These are phyloP conservation scores for Aureobasidium sp. DNA, from an alignment of 2,329 filamentous ascomycete species.

Conservation along the genomic window DNA sequence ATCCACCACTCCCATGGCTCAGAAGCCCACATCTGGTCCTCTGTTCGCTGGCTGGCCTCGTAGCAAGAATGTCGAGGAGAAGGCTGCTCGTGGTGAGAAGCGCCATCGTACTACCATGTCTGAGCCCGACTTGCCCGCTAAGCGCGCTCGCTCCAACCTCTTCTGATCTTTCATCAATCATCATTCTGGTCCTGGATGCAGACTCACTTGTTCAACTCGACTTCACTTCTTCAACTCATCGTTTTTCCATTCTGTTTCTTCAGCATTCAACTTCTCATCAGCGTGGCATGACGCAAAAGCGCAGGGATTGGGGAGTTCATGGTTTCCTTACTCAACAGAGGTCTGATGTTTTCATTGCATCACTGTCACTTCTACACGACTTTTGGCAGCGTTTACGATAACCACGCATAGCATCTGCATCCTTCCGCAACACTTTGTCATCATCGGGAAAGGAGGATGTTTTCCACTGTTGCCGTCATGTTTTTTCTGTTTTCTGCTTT, in stretches of 20 bases:
- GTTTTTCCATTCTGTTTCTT: background rate
- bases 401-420: constrained; percentile 7
- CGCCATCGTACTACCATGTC: background rate
- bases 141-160: constrained; percentile 3
- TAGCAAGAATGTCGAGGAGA: constrained; percentile 52
- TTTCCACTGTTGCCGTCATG: background rate
- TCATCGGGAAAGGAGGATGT: constrained; percentile 1
- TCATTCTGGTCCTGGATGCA: background rate
- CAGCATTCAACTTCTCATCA: background rate
- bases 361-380: background rate
- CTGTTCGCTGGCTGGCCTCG: constrained; percentile 76
- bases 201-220: background rate
- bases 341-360: background rate
- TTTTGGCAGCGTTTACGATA: background rate
- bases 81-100: constrained; percentile 10
- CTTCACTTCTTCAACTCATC: constrained; percentile 1
- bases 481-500: background rate
- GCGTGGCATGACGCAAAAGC: constrained; percentile 9
- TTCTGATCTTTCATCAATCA: background rate
- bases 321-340: background rate
- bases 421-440: background rate
- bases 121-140: constrained; percentile 10
- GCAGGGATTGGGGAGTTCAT: background rate
- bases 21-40: constrained; percentile 44
- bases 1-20: constrained; percentile 22